A percentile compares a stretch with the other conserved stretches of the same genome.
Evolutionary conservation across 768 basidiomycete genomes (phyloP).

Genomic region (Suillus luteus): DNA sequence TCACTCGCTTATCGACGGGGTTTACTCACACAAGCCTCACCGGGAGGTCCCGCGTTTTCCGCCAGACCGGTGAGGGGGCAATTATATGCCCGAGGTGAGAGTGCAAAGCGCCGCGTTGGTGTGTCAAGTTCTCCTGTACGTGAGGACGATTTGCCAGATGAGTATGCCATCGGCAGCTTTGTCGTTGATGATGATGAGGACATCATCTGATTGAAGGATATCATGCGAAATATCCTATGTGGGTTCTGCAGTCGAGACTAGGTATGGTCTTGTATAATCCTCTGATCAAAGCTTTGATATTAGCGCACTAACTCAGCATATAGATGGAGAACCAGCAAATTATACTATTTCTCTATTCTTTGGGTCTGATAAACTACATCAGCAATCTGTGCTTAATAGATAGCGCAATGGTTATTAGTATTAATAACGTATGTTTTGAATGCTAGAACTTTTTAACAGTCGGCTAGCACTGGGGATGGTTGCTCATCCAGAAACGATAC

Average conservation of each 20-base stretch:
- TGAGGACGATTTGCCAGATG: conserved; percentile 54
- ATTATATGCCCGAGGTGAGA: conserved; percentile 40
- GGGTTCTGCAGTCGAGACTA: not conserved
- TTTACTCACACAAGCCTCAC: conserved; percentile 68
- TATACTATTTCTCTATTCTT: not conserved
- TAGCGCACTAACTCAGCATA: not conserved
- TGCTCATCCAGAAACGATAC: not conserved
- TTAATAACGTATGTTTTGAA: not conserved
- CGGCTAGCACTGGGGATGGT: not conserved
- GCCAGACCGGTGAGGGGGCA: conserved; percentile 49
- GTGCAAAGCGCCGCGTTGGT: conserved; percentile 31
- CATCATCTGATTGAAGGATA: conserved; percentile 40
- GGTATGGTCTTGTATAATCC: not conserved
- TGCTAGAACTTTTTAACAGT: not conserved
- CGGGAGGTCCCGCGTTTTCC: conserved; percentile 54
- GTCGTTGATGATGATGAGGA: conserved; percentile 80
- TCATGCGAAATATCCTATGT: not conserved
- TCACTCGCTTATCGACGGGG: conserved; percentile 67
- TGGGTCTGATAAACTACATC: not conserved
- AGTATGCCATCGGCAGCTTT: conserved; percentile 76
- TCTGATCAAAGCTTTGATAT: not conserved
- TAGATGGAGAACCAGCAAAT: not conserved
- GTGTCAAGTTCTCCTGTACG: conserved; percentile 65
- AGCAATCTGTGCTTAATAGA: not conserved
- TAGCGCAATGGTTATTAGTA: not conserved